Evolutionary conservation across 495 filamentous ascomycete species (phyloP).

Genomic region (Penicillium waksmanii): DNA sequence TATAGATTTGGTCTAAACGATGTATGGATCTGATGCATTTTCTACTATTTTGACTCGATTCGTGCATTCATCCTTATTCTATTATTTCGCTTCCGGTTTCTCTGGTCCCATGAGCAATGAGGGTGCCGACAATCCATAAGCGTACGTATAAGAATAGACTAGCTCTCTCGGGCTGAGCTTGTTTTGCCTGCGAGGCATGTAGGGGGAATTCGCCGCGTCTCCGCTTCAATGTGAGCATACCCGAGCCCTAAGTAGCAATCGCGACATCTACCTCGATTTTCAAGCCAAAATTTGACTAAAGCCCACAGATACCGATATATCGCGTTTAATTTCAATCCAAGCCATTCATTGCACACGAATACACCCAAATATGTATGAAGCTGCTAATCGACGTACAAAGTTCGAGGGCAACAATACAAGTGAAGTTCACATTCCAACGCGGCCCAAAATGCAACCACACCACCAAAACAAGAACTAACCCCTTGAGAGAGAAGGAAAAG

Average conservation of each 20-base stretch:
- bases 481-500: background rate
- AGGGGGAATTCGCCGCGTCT: conserved; percentile 1
- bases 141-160: background rate
- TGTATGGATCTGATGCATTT: background rate
- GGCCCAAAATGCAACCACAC: conserved; percentile 2
- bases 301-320: no score
- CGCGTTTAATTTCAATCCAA: background rate
- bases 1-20: background rate
- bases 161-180: background rate
- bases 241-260: background rate
- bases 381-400: background rate
- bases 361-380: background rate
- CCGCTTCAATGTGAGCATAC: background rate
- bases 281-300: background rate
- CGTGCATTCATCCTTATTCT: no score
- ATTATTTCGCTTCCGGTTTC: no score
- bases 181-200: background rate
- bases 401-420: background rate
- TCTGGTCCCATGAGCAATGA: no score
- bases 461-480: conserved; percentile 2
- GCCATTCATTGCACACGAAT: background rate
- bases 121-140: no score
- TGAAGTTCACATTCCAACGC: conserved; percentile 4
- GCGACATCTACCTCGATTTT: background rate
- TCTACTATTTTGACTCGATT: no score